A percentile compares a stretch with the other conserved stretches of the same genome.
Evolutionary conservation across 306 rosid species (phyloP).

Genomic region (Myrica gale): DNA sequence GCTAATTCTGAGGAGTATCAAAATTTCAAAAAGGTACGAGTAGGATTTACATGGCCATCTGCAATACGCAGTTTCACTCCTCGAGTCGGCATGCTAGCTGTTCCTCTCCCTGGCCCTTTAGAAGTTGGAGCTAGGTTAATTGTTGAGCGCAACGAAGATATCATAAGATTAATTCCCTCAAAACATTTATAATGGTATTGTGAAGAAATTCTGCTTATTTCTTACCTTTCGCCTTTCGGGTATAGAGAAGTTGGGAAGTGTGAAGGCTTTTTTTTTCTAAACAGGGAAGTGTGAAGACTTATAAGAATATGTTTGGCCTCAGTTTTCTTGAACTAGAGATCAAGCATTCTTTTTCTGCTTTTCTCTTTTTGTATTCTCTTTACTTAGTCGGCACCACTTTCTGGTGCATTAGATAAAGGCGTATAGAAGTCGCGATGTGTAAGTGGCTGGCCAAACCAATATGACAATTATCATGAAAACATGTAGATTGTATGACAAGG

Average conservation of each 20-base stretch:
- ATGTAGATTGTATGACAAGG: background rate
- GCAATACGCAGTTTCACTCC: conserved; percentile 42
- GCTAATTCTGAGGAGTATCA: too few relatives aligned
- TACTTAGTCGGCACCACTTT: conserved; percentile 72
- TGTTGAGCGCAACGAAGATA: background rate
- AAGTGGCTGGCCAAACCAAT: conserved; percentile 14
- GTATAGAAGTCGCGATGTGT: conserved; percentile 41
- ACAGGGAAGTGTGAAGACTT: conserved; percentile 10
- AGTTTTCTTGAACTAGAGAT: conserved; percentile 40
- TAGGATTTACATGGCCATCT: conserved; percentile 45
- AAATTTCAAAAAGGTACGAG: conserved; percentile 10
- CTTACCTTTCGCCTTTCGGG: too few relatives aligned
- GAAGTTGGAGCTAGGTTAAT: too few relatives aligned
- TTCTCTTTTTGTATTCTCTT: conserved; percentile 43
- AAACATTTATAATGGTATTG: background rate
- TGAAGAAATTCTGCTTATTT: background rate
- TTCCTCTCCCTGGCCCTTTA: too few relatives aligned
- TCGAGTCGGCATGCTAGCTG: conserved; percentile 49
- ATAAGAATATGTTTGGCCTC: conserved; percentile 15
- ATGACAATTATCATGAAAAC: background rate
- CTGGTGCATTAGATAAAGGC: conserved; percentile 40
- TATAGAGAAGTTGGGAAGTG: too few relatives aligned
- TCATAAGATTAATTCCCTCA: background rate
- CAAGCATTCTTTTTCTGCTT: conserved; percentile 28
- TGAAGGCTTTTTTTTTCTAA: too few relatives aligned